Base-by-base conservation (phyloP, 805 yeast genomes). In the Candida nitratophila region DNA sequence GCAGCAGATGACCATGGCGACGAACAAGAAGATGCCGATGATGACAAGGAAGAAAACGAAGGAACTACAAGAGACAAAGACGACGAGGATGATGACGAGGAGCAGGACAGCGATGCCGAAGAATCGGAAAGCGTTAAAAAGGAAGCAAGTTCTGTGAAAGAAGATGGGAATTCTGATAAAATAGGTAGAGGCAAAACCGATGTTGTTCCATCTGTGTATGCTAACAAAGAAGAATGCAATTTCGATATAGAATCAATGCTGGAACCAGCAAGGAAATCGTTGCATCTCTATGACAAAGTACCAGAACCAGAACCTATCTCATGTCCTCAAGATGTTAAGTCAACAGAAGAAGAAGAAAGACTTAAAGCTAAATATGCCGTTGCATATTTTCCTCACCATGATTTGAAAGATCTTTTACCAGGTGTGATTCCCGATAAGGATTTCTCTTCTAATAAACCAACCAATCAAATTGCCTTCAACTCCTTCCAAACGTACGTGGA, bases 361-460 rank as follows among this genome's bases (percentile, higher is more conserved):
- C 61, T 85, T 46, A 84, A 85, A 57, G 73, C 72, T 50, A 84
- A 83, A 59, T 88, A 81, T 55, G 96, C 86, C 3, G 99, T 93
- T 15, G 86, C 93, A 0, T 80, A 90, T n/a, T 93, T 80, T 59
- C 99, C 99, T 0, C 76, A 81, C 29, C 71, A 71, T 34, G 96
- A 90, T 57, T 67, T 93, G 38, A 71, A 78, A 50, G 83, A 80
- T 44, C 63, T 84, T 48, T 68, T 93, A 27, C 96, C 99, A 0
- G 99, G 99, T 3, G 78, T 72, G 31, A 81, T 89, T 22, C 99
- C 99, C 11, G 81, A 86, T 60, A 75, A 73, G 44, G 98, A 93
- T 63, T 88, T 86, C 52, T 82, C 96, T 5, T 79, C 80, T 49
- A 78, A 82, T 14, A 91, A 90, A 56, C 90, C 90, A 17, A 65